Evolutionary conservation across 2,329 filamentous ascomycete species (phyloP).

Genomic region (Claviceps paspali): DNA sequence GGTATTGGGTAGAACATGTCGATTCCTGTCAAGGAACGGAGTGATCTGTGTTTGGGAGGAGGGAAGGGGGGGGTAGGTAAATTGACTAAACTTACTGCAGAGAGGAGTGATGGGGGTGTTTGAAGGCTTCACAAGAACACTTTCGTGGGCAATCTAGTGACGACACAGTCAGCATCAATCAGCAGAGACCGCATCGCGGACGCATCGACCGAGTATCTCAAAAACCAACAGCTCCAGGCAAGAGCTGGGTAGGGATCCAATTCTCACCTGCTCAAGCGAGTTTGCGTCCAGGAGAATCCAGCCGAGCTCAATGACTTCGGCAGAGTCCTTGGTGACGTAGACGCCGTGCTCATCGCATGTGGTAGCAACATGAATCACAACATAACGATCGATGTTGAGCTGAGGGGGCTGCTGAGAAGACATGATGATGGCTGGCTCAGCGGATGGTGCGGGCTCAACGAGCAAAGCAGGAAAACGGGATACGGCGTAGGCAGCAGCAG

Average conservation of each 20-base stretch:
- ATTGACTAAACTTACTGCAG: conserved; percentile 64
- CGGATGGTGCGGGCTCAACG: conserved; percentile 7
- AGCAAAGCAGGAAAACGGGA: conserved; percentile 8
- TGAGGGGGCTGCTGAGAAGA: conserved; percentile 31
- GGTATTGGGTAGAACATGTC: background rate
- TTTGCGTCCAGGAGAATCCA: conserved; percentile 94
- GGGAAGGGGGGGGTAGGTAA: too few species aligned
- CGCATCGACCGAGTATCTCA: background rate
- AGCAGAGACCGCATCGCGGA: too few species aligned
- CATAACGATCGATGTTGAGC: conserved; percentile 81
- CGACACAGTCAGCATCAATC: too few species aligned
- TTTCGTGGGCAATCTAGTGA: conserved; percentile 75
- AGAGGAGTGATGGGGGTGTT: conserved; percentile 97
- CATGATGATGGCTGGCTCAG: conserved; percentile 18
- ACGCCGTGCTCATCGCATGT: conserved; percentile 99
- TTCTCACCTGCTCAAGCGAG: conserved; percentile 75
- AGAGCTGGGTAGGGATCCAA: conserved; percentile 3
- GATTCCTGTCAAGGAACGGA: background rate
- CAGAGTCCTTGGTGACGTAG: conserved; percentile 97
- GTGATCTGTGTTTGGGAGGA: conserved; percentile 8
- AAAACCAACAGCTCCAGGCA: background rate
- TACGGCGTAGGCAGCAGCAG: conserved; percentile 5
- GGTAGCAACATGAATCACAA: conserved; percentile 95
- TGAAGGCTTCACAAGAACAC: conserved; percentile 91
- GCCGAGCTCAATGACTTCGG: conserved; percentile 96